Base-by-base conservation (phyloP, 345 rosid genomes). In the Pistacia vera region DNA sequence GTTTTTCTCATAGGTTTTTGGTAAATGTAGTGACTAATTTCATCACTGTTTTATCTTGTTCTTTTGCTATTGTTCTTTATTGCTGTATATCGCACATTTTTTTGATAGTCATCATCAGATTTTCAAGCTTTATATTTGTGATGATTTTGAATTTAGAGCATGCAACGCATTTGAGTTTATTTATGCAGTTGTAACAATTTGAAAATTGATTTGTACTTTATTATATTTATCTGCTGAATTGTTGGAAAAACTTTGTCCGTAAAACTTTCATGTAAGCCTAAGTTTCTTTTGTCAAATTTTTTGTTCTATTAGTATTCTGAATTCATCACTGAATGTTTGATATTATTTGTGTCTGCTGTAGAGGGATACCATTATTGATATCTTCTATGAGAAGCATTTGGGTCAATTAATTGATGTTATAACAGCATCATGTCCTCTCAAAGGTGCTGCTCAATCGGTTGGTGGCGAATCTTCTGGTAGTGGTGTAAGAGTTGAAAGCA, bases 311-410 rank as follows among this genome's bases (percentile, higher is more conserved):
- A 59, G 11, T 25, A 56, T 48, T 51, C 67, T 17, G 48, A 67
- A 14, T 70, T 22, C 36, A 11, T 54, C 46, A 44, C 56, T 51
- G 11, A 76, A 30, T 33, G 54, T 75, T 22, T 73, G 59, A 64
- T 52, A 35, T 70, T 16, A 11, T 44, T 69, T 82, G 49, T 30
- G 17, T 73, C 74, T 83, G 56, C 74, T 79, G 92, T 95, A 97
- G 99, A 92, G 93, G 83, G 97, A 91, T 66, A 85, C 78, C 73
- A 84, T 92, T 70, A 81, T 92, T 81, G 98, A 97, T 80, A 94
- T 91, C 51, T 97, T 97, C 88, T 97, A 88, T 76, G 98, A 97
- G 90, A 94, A 88, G 84, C 97, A 97, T 84, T 82, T 97, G 88
- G 88, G 81, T 74, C 95, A 90, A 79, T 86, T 97, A 72, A 88